Base-by-base conservation (phyloP, 2,329 filamentous ascomycete genomes). In the Ophiobolus disseminans region DNA sequence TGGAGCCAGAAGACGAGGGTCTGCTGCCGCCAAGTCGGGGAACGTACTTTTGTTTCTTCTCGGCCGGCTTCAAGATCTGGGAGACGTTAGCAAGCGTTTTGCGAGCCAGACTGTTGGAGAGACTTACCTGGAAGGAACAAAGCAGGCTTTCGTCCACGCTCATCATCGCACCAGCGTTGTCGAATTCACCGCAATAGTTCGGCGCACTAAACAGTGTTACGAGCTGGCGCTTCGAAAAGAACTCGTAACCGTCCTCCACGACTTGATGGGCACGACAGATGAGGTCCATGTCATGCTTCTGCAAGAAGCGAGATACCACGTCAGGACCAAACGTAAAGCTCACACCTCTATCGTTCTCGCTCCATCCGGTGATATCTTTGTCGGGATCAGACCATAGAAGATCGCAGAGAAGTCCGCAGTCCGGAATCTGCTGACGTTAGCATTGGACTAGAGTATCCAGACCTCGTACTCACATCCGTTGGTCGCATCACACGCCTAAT, bases 11-110 rank as follows among this genome's bases (percentile, higher is more conserved):
- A 83, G 85, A 86, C 77, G 83, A 80, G 76, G 84, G 83, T 80
- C 82, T 83, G 80, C 84, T 82, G 79, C 83, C 82, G 79, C 84
- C 86, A 77, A 88, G 82, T 80, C 82, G 82, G 80, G 86, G 84
- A 74, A 95, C 92, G 83, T 96, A 97, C 92, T 97, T 97, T 90
- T 97, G 93, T 88, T 99, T 99, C 88, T 99, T 99, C 86, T 99
- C 94, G 77, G 94, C 94, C 72, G 94, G 94, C 83, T 97, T 99
- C 81, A 99, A 84, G 74, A 99, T 97, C 91, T 96, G 48, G 9
- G 34, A 26, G 1, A 7, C 7, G 37, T 20, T 14, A 25, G 16
- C 4, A 3, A n/a, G 25, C 25, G 3, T 28, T 28, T n/a, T 10
- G 25, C 3, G 3, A 28, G 25, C 25, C n/a, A 28, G 9, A n/a